Conservation (phyloP, 306 rosid species). For the Crataegus laevigata region DNA sequence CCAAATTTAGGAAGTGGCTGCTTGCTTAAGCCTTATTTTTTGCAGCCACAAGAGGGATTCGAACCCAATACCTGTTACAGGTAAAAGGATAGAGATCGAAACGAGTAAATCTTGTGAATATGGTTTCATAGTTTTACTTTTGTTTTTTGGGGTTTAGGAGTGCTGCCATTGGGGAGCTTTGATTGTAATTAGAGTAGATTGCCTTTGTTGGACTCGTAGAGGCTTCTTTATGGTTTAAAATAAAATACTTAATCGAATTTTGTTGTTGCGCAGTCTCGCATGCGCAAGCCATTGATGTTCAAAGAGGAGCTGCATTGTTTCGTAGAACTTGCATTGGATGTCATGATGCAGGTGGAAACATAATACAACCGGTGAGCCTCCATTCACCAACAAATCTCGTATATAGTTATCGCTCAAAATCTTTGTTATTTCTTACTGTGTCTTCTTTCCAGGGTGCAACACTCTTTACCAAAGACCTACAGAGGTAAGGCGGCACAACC, state of each 20-base stretch:
- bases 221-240: neutral
- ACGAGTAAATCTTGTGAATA: no score
- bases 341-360: constrained; percentile 83
- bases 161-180: no score
- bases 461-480: constrained; percentile 61
- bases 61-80: no score
- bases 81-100: no score
- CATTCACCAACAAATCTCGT: neutral
- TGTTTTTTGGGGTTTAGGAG: no score
- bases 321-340: constrained; percentile 79
- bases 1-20: no score
- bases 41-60: no score
- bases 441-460: constrained; percentile 59
- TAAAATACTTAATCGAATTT: neutral
- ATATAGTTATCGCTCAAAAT: neutral
- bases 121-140: no score
- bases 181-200: no score
- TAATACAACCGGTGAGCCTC: constrained; percentile 72
- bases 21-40: no score
- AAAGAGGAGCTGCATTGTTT: constrained; percentile 68
- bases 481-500: constrained; percentile 42
- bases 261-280: constrained; percentile 28
- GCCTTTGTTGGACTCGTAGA: no score
- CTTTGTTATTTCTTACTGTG: neutral
- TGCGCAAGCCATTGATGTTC: constrained; percentile 60